Evolutionary conservation across 371 early-diverging fungal genomes (phyloP), one percentile per base, ranked within the genome.

Genomic region (Blakeslea trispora): DNA sequence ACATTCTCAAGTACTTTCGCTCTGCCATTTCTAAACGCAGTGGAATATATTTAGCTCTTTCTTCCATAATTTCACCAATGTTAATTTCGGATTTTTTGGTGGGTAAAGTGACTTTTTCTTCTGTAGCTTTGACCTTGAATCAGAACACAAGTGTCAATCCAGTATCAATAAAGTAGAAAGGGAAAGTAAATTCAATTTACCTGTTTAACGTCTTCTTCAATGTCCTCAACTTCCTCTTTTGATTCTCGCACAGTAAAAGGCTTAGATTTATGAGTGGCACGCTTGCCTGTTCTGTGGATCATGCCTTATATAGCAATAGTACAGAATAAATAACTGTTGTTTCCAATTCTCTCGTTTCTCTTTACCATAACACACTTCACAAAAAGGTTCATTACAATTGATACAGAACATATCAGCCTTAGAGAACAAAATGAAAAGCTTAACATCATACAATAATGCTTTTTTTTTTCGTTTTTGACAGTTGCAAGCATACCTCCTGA

Each of bases 11-110:
- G 44, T 77, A 85, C 69, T 93, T 96, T 57, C 98, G 84, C 68
- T 98, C 98, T 40, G 86, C 79, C 44, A 89, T 59, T 28, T 88
- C 86, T 66, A 98, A 74, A 22, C 98, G 90, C 59, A 98, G 62
- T 4, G 98, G 98, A 60, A 97, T 96, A 67, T 79, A 94, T 71
- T 93, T 95, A 42, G 95, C 74, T 19, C 81, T 64, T 85, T 89
- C 45, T 77, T 74, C 71, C 71, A 93, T 90, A 85, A 90, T 91
- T 48, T 83, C 83, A 3, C 86, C 85, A 61, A 90, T 83, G 32
- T 69, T 54, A n/a, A 69, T 52, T 13, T 68, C 70, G 11, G 48
- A 39, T 14, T 28, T 39, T 22, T 53, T 57, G 15, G 13, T 50
- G 28, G 61, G 22, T 60, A 46, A 61, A 45, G 59, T 6, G 4